Base-by-base conservation (phyloP, 441 rosid species). In the Theobroma grandiflorum region DNA sequence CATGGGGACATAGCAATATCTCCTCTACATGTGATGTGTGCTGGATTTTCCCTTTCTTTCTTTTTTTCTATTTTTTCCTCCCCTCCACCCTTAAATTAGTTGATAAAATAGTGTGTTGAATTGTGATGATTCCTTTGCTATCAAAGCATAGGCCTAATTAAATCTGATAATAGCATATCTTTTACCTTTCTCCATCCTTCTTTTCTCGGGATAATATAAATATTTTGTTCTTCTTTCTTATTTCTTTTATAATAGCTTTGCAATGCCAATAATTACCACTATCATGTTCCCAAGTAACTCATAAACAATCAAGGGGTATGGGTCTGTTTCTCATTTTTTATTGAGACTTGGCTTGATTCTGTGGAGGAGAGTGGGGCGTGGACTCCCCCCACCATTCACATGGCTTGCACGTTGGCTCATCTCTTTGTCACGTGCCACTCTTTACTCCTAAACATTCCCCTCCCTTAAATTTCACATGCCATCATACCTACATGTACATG, bases 321-420 rank as follows among this genome's bases (percentile, higher is more conserved):
- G 79, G 63, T 52, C 31, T 26, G 2, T 42, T 0, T 69, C 0
- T 6, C 37, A 38, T 52, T 18, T 26, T 55, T 43, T 22, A 63
- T 67, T 62, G 18, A 37, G 6, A 57, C 50, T 63, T 63, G 80
- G 83, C 67, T 80, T 75, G 77, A 73, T 78, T 85, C 85, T 49
- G 42, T 18, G 0, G 65, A 0, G n/a, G 68, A 58, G 47, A 78
- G 89, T 83, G 91, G 90, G 87, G 84, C 84, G 83, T 73, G 84
- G 84, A 81, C 84, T 85, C 82, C 38, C 38, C 79, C 77, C 66
- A 31, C 82, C 82, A 49, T 20, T 67, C 96, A 91, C 94, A 88
- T 91, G 94, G 93, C 82, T 80, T 81, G 86, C 92, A 91, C 89
- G 94, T 88, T 84, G 82, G 10, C n/a, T 71, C 75, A 64, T 53